Conservation (phyloP, 129 eudicot genomes). For the Tagetes erecta region DNA sequence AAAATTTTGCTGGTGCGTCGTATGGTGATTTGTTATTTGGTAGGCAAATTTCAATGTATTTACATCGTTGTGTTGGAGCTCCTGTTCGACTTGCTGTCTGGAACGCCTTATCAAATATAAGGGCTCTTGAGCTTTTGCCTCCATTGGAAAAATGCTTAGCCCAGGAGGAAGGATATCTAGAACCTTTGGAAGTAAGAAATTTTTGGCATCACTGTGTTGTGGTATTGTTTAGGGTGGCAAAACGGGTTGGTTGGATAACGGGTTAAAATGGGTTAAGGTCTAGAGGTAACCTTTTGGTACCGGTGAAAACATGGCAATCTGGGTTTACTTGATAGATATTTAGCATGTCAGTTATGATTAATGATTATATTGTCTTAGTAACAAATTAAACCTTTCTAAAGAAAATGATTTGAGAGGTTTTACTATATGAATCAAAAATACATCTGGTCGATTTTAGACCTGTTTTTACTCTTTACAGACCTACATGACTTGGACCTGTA, state of each 20-base stretch:
- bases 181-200: constrained; percentile 74
- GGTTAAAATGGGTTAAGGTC: neutral
- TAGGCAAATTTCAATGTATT: constrained; percentile 75
- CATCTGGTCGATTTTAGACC: neutral
- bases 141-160: constrained; percentile 63
- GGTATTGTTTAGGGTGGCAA: constrained; percentile 11
- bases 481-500: neutral
- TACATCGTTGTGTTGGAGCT: constrained; percentile 71
- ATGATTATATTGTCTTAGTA: neutral
- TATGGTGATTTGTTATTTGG: constrained; percentile 84
- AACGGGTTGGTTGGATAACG: constrained; percentile 22
- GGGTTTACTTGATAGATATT: neutral
- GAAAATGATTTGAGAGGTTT: neutral
- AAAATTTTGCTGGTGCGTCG: constrained; percentile 87
- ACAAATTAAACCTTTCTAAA: neutral
- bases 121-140: constrained; percentile 90
- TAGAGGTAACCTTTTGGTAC: neutral
- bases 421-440: neutral
- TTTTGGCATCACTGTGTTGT: constrained; percentile 11
- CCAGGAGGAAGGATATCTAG: constrained; percentile 73
- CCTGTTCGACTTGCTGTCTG: constrained; percentile 78
- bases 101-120: constrained; percentile 73
- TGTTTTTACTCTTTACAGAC: neutral
- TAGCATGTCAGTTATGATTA: neutral
- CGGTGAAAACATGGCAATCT: neutral